Percentiles rank a stretch among this genome's conserved stretches.
Conservation (phyloP, 371 early-diverging fungal genomes). For the Chytridiales sp. region DNA sequence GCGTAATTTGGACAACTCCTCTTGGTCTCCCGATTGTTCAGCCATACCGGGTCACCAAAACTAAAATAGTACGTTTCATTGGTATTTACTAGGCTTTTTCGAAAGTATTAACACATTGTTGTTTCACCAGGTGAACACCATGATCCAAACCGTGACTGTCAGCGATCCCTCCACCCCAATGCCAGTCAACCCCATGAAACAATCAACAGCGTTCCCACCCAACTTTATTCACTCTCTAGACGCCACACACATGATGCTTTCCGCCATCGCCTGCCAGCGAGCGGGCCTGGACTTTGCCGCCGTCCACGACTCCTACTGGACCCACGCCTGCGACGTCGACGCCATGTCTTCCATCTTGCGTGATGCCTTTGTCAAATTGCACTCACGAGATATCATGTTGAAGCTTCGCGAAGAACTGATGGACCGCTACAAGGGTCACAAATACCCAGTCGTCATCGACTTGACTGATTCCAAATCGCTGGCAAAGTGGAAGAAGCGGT, state of each 20-base stretch:
- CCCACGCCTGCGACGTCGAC: constrained; percentile 91
- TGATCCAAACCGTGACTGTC: constrained; percentile 78
- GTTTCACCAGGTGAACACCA: constrained; percentile 49
- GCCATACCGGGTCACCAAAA: constrained; percentile 82
- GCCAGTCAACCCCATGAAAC: constrained; percentile 88
- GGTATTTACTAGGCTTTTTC: neutral
- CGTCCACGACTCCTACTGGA: constrained; percentile 98
- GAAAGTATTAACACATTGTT: neutral
- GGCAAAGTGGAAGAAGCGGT: constrained; percentile 31
- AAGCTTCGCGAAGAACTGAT: constrained; percentile 80
- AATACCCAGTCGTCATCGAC: constrained; percentile 59
- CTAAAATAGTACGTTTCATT: constrained; percentile 48
- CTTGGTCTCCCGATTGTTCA: constrained; percentile 93
- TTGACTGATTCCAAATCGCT: constrained; percentile 27
- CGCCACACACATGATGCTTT: constrained; percentile 96
- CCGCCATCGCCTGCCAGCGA: constrained; percentile 82
- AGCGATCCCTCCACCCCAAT: constrained; percentile 67
- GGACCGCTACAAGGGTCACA: constrained; percentile 74
- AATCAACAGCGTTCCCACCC: constrained; percentile 96
- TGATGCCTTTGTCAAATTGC: constrained; percentile 87
- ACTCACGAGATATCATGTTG: constrained; percentile 81
- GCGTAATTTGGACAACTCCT: constrained; percentile 96
- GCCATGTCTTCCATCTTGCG: constrained; percentile 82
- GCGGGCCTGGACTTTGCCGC: constrained; percentile 85
- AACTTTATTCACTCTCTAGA: constrained; percentile 98